Conservation (phyloP, 805 yeast genomes). For the Candida namnaoensis region DNA sequence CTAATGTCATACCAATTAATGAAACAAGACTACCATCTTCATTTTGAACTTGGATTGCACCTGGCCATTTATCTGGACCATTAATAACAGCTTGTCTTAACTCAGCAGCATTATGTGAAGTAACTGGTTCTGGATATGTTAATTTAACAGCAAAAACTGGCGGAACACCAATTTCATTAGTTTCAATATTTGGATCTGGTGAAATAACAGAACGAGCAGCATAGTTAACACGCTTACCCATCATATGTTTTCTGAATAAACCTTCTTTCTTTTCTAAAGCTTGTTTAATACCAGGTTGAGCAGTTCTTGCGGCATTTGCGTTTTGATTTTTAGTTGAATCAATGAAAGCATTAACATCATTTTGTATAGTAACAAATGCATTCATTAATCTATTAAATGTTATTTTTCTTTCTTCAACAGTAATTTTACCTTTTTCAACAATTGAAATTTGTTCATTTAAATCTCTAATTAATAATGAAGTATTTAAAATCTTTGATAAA, state of each 20-base stretch:
- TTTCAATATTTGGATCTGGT: slow-evolving; percentile 97
- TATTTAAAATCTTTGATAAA: slow-evolving; percentile 68
- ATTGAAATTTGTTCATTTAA: slow-evolving; percentile 75
- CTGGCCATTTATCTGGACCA: slow-evolving; percentile 99
- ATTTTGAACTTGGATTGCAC: slow-evolving; percentile 92
- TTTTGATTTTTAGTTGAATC: slow-evolving; percentile 88
- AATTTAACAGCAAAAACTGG: slow-evolving; percentile 95
- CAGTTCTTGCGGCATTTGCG: slow-evolving; percentile 48
- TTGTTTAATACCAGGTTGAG: slow-evolving; percentile 95
- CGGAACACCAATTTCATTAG: slow-evolving; percentile 97
- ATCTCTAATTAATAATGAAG: slow-evolving; percentile 78
- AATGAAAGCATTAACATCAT: slow-evolving; percentile 88
- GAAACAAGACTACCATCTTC: slow-evolving; percentile 87
- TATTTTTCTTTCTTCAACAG: slow-evolving; percentile 64
- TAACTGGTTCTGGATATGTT: slow-evolving; percentile 98
- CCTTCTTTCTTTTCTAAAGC: slow-evolving; percentile 98
- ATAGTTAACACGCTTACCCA: slow-evolving; percentile 99
- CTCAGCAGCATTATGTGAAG: slow-evolving; percentile 82
- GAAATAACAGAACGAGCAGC: slow-evolving; percentile 99
- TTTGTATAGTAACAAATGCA: slow-evolving; percentile 89
- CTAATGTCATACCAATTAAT: slow-evolving; percentile 80
- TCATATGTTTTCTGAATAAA: slow-evolving; percentile 96
- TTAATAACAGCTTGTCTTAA: slow-evolving; percentile 91
- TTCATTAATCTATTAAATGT: slow-evolving; percentile 89
- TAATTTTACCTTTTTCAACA: slow-evolving; percentile 46